Percentiles rank a stretch among this genome's conserved stretches.
Evolutionary conservation across 139 green algal species (phyloP).

Genomic region (Picochlorum costavermella): DNA sequence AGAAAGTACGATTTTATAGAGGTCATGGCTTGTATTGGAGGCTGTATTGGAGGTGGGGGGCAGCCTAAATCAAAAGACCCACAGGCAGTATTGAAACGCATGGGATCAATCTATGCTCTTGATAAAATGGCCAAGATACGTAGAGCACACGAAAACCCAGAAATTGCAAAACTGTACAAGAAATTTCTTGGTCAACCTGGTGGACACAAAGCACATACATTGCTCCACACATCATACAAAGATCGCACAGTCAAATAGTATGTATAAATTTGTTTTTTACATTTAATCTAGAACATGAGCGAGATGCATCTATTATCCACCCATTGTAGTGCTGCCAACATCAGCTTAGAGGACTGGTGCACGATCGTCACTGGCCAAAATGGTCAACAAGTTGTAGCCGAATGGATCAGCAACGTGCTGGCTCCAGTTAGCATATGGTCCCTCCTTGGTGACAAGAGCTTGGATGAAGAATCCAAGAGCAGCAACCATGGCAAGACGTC

Average conservation of each 20-base stretch:
- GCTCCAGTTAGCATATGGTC: constrained; percentile 90
- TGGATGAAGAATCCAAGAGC: constrained; percentile 72
- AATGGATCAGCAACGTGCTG: constrained; percentile 93
- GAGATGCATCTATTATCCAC: background rate
- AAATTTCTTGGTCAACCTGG: constrained; percentile 38
- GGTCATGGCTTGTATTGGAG: constrained; percentile 30
- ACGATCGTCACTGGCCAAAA: constrained; percentile 69
- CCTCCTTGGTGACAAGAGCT: constrained; percentile 83
- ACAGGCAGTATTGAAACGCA: constrained; percentile 41
- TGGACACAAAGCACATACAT: constrained; percentile 40
- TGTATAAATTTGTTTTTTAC: constrained; percentile 9
- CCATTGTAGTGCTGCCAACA: background rate
- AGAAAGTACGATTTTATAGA: constrained; percentile 51
- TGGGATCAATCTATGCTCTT: constrained; percentile 25
- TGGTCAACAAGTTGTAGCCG: constrained; percentile 86
- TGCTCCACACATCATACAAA: constrained; percentile 54
- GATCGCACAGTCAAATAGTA: constrained; percentile 13
- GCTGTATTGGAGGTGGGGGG: constrained; percentile 61
- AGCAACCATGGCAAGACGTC: constrained; percentile 85
- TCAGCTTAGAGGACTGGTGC: constrained; percentile 62
- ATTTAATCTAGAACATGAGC: constrained; percentile 7
- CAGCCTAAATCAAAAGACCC: constrained; percentile 53
- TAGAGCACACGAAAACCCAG: constrained; percentile 27
- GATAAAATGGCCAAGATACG: constrained; percentile 14
- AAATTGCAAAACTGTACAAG: constrained; percentile 21